phyloP scores from a whole-genome alignment of 2,329 filamentous ascomycete genomes.

The Cercospora zeina region DNA sequence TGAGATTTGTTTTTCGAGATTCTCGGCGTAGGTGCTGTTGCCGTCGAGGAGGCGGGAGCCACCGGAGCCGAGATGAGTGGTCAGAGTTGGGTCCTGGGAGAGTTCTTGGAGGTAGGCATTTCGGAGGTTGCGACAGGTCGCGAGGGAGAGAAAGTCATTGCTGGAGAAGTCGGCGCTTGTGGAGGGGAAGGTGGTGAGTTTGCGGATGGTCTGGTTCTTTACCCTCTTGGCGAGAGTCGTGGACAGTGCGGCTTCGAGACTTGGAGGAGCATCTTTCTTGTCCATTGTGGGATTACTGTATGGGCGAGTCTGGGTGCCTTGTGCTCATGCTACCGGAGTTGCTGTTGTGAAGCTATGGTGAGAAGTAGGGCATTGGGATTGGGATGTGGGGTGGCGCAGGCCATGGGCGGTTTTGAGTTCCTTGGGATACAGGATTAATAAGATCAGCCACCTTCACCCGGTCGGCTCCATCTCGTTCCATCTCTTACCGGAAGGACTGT shows the following conservation, averaged over 20 bases:
- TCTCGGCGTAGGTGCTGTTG: constrained; percentile 61
- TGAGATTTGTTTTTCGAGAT: constrained; percentile 60
- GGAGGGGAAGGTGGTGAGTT: constrained; percentile 49
- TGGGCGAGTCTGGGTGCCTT: not conserved
- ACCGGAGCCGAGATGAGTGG: constrained; percentile 52
- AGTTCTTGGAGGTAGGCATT: constrained; percentile 53
- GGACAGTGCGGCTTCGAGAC: constrained; percentile 34
- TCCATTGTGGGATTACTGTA: not conserved
- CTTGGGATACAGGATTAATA: not conserved
- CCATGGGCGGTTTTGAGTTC: constrained; percentile 18
- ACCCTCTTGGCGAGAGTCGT: constrained; percentile 44
- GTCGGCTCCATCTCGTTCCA: not conserved
- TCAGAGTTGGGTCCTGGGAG: constrained; percentile 29
- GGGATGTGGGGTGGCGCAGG: not conserved
- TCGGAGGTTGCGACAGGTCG: constrained; percentile 51
- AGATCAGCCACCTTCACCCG: not conserved
- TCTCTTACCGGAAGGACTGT: not conserved
- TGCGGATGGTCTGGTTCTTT: constrained; percentile 49
- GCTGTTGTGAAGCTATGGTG: not conserved
- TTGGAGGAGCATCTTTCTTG: constrained; percentile 7
- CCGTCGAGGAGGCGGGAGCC: constrained; percentile 67
- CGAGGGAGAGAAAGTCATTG: constrained; percentile 65
- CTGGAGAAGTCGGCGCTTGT: constrained; percentile 60
- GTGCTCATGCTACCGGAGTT: not conserved
- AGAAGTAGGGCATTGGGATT: constrained; percentile 2